Base-by-base conservation (phyloP, 345 rosid species). In the Gossypioides kirkii region DNA sequence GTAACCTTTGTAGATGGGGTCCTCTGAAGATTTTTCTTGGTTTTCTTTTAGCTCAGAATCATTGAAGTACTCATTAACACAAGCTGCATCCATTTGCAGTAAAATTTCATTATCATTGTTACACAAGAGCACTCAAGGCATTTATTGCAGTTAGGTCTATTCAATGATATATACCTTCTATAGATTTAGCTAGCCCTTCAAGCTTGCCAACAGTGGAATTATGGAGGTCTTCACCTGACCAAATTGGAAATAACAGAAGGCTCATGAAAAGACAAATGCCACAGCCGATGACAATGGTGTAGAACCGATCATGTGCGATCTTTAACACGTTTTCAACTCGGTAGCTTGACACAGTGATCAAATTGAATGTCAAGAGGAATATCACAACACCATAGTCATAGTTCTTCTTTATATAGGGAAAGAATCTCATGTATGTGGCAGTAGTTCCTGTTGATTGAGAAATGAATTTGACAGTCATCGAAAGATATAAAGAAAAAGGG, bases 151-250 rank as follows among this genome's bases (percentile, higher is more conserved):
- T 55, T 25, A 42, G 41, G 28, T 36, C 58, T 36, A 55, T 55
- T 56, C 8, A 47, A 47, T 32, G 7, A 32, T 32, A 32, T 58
- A 58, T 69, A 65, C 98, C 96, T 84, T 90, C 88, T 4, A 92
- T 89, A 36, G 88, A 89, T 42, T 77, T 84, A 16, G 92, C 93
- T 1, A 92, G 89, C 32, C 90, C 91, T 86, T 87, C 89, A 41
- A 94, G 88, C 84, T 90, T 94, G 74, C 61, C 77, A 0, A 83
- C 87, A 2, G 97, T 90, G 73, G 88, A 81, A 43, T 83, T 87
- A 43, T 94, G 97, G 28, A 94, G 91, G 78, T 90, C 92, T 78
- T 90, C 91, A 13, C 97, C 92, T 0, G 99, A 92, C 99, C 98
- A 95, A 77, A 70, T 86, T 0, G 98, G 99, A 61, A 89, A 86